Percentiles rank a stretch among this genome's conserved stretches.
Evolutionary conservation across 768 basidiomycete genomes (phyloP).

Genomic region (Paxillus rubicundulus): DNA sequence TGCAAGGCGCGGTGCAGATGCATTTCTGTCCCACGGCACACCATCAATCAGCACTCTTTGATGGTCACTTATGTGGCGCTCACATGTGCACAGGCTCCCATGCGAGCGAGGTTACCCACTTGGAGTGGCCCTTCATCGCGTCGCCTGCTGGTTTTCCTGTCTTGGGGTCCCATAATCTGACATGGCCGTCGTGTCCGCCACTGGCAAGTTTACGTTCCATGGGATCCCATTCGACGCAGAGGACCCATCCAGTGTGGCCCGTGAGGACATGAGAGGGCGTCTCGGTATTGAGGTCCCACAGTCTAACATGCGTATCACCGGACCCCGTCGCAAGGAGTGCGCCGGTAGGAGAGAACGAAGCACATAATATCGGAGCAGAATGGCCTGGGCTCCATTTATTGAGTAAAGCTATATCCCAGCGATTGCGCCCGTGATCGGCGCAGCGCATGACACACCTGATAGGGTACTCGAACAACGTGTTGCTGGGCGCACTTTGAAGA

Average conservation of each 20-base stretch:
- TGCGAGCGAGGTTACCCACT: conserved; percentile 93
- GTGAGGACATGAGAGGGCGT: conserved; percentile 81
- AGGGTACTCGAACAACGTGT: conserved; percentile 93
- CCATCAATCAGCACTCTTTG: conserved; percentile 6
- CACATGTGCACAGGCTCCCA: conserved; percentile 97
- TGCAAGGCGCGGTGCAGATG: conserved; percentile 77
- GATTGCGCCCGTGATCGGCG: conserved; percentile 8
- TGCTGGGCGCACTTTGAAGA: conserved; percentile 91
- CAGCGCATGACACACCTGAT: conserved; percentile 51
- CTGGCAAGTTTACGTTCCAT: conserved; percentile 88
- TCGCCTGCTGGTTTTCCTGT: conserved; percentile 87
- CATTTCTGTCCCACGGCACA: conserved; percentile 50
- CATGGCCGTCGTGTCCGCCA: conserved; percentile 92
- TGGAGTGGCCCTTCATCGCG: conserved; percentile 87
- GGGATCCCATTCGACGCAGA: conserved; percentile 97
- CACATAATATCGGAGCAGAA: conserved; percentile 89
- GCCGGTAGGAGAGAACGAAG: conserved; percentile 94
- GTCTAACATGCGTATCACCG: conserved; percentile 86
- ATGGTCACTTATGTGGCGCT: conserved; percentile 23
- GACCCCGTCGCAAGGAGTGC: conserved; percentile 90
- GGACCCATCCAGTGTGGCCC: conserved; percentile 94
- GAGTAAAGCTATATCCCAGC: conserved; percentile 4
- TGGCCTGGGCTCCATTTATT: conserved; percentile 56
- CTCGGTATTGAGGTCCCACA: conserved; percentile 95
- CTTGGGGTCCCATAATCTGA: conserved; percentile 91